Evolutionary conservation across 73 alveolate species (phyloP).

Genomic region (Paramecium sexaurelia): DNA sequence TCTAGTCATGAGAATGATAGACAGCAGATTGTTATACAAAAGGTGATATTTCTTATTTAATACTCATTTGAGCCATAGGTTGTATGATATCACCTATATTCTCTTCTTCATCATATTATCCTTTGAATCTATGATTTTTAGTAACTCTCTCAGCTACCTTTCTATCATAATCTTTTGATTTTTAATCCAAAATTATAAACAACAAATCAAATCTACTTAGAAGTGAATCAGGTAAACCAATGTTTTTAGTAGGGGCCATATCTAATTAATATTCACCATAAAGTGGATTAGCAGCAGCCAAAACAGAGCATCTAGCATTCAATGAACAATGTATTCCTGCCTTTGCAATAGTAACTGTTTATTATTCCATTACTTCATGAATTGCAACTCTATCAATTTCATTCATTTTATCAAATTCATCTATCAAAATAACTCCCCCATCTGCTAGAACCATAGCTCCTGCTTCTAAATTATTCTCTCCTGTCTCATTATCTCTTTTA

Average conservation of each 20-base stretch:
- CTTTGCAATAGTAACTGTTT: conserved; percentile 99
- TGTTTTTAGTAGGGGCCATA: conserved; percentile 93
- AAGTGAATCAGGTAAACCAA: conserved; percentile 99
- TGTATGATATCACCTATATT: conserved; percentile 56
- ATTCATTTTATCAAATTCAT: conserved; percentile 99
- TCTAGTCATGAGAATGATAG: conserved; percentile 49
- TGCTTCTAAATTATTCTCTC: conserved; percentile 98
- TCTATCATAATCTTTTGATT: conserved; percentile 89
- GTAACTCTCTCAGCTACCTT: conserved; percentile 94
- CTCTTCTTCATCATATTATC: conserved; percentile 57
- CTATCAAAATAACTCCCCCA: conserved; percentile 99
- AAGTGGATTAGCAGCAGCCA: conserved; percentile 99
- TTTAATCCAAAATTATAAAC: conserved; percentile 95
- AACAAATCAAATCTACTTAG: conserved; percentile 98
- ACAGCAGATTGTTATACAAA: conserved; percentile 73
- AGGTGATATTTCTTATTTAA: conserved; percentile 70
- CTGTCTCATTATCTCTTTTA: conserved; percentile 94
- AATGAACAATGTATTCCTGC: conserved; percentile 99
- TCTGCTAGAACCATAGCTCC: conserved; percentile 99
- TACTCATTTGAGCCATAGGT: conserved; percentile 16
- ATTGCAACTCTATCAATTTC: conserved; percentile 99
- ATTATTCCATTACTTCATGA: conserved; percentile 99
- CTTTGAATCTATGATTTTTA: conserved; percentile 88
- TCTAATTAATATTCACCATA: conserved; percentile 96
- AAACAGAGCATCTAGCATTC: conserved; percentile 99